These are phyloP conservation scores for Pseudogymnoascus verrucosus DNA, from an alignment of 2,329 filamentous ascomycete species.

Conservation along the genomic window DNA sequence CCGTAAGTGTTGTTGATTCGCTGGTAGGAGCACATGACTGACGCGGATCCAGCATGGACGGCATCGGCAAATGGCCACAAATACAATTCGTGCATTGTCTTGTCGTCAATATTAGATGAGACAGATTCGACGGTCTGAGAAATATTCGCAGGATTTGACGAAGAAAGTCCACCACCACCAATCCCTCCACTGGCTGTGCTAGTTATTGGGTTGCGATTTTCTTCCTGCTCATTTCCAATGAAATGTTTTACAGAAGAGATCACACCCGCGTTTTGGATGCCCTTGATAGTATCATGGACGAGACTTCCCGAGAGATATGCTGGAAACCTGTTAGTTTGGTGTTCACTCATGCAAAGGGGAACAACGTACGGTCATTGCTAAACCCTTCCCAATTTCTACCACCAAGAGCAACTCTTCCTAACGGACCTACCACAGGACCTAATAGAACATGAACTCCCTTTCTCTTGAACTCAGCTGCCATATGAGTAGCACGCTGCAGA, in stretches of 20 bases:
- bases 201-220: conserved; percentile 23
- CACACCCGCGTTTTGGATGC: conserved; percentile 57
- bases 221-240: conserved; percentile 72
- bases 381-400: conserved; percentile 93
- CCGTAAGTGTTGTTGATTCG: conserved; percentile 63
- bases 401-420: conserved; percentile 77
- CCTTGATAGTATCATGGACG: conserved; percentile 69
- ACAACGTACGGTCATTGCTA: conserved; percentile 54
- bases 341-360: background rate
- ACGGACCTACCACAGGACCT: conserved; percentile 73
- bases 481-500: conserved; percentile 68
- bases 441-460: conserved; percentile 71
- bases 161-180: conserved; percentile 42
- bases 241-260: conserved; percentile 41
- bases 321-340: background rate
- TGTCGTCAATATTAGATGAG: conserved; percentile 71
- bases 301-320: conserved; percentile 75
- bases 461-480: conserved; percentile 61
- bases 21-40: conserved; percentile 80
- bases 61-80: conserved; percentile 80
- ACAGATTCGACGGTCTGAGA: conserved; percentile 63
- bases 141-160: conserved; percentile 27
- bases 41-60: conserved; percentile 68
- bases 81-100: conserved; percentile 70
- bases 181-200: conserved; percentile 50